A percentile compares a stretch with the other conserved stretches of the same genome.
Evolutionary conservation across 2,329 filamentous ascomycete genomes (phyloP).

Genomic region (Fusarium goolgardi): DNA sequence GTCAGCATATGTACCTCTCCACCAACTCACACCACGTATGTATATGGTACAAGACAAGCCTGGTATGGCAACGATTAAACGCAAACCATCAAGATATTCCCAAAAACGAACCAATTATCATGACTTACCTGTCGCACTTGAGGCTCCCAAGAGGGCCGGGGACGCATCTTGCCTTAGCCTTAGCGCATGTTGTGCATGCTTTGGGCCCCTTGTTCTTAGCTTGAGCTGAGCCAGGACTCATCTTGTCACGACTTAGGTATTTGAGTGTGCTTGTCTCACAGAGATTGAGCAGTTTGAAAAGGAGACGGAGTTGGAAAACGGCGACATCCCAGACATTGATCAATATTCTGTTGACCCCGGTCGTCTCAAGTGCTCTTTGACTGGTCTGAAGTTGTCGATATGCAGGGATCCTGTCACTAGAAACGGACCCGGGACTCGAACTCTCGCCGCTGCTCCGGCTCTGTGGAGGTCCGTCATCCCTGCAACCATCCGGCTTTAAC

Average conservation of each 20-base stretch:
- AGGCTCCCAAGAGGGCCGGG: constrained; percentile 54
- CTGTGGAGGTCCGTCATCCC: constrained; percentile 7
- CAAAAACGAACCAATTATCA: constrained; percentile 21
- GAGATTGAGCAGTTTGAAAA: constrained; percentile 35
- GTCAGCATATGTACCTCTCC: constrained; percentile 27
- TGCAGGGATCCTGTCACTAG: constrained; percentile 29
- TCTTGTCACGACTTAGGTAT: constrained; percentile 36
- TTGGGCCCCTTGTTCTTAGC: constrained; percentile 58
- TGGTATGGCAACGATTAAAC: neutral
- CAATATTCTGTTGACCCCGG: constrained; percentile 27
- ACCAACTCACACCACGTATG: constrained; percentile 11
- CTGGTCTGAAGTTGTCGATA: constrained; percentile 26
- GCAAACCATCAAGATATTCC: constrained; percentile 1
- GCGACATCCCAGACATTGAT: constrained; percentile 30
- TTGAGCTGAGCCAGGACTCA: constrained; percentile 40
- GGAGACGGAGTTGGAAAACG: constrained; percentile 39
- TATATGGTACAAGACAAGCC: neutral
- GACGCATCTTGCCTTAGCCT: constrained; percentile 64
- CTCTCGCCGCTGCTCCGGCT: constrained; percentile 50
- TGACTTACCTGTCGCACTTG: constrained; percentile 61
- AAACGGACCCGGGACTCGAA: constrained; percentile 45
- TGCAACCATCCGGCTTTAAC: neutral
- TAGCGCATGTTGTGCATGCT: constrained; percentile 63
- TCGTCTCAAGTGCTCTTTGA: constrained; percentile 32
- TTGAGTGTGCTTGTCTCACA: constrained; percentile 13